These are phyloP conservation scores for Cryptococcus hybrid DNA, from an alignment of 1,284 basidiomycete genomes.

Conservation along the genomic window DNA sequence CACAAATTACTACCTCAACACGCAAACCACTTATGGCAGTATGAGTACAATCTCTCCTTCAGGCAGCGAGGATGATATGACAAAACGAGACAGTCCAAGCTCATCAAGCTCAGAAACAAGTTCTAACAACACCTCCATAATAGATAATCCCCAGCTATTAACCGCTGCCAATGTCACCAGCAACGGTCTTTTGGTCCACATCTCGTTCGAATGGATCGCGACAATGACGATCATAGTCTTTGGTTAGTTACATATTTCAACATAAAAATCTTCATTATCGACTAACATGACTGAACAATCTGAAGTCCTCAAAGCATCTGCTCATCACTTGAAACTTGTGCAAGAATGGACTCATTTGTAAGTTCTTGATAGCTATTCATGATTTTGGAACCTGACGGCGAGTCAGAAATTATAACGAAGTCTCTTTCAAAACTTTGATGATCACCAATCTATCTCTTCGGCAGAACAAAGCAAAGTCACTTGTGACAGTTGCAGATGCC, in stretches of 20 bases:
- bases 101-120: neutral
- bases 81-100: neutral
- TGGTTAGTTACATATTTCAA: conserved; percentile 19
- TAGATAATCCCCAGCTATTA: conserved; percentile 29
- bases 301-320: conserved; percentile 16
- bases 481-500: conserved; percentile 9
- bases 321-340: conserved; percentile 21
- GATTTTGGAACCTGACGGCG: neutral
- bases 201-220: conserved; percentile 28
- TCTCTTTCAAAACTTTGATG: conserved; percentile 33
- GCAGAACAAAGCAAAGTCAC: neutral
- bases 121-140: conserved; percentile 5
- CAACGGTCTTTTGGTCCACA: conserved; percentile 31
- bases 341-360: conserved; percentile 28
- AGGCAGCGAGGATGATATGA: neutral
- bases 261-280: neutral
- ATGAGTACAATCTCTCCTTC: neutral
- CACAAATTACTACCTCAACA: conserved; percentile 36
- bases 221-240: conserved; percentile 28
- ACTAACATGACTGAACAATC: neutral
- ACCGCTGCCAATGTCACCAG: conserved; percentile 33
- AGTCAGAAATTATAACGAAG: conserved; percentile 30
- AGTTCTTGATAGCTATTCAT: conserved; percentile 3
- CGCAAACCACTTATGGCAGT: conserved; percentile 16
- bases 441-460: conserved; percentile 26